A percentile compares a stretch with the other conserved stretches of the same genome.
Conservation (phyloP, 2,329 filamentous ascomycete species). For the Aspergillus bombycis region DNA sequence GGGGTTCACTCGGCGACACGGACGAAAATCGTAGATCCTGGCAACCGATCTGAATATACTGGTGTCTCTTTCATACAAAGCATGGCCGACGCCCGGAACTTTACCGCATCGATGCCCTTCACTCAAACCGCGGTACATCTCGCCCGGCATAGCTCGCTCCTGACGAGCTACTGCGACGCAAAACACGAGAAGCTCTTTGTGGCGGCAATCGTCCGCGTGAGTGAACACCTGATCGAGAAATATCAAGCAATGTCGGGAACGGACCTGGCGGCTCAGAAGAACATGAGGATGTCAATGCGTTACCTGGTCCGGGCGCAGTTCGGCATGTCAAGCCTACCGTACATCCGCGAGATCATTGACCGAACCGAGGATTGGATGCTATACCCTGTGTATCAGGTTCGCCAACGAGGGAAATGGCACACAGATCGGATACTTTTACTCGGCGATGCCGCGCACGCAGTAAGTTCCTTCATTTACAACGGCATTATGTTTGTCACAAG, state of each 20-base stretch:
- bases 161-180: conserved; percentile 40
- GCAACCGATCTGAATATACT: conserved; percentile 39
- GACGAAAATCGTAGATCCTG: conserved; percentile 39
- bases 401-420: conserved; percentile 39
- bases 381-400: conserved; percentile 45
- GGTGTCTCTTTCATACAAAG: conserved; percentile 44
- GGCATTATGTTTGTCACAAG: background rate
- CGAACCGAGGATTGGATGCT: conserved; percentile 38
- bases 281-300: conserved; percentile 36
- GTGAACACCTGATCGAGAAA: conserved; percentile 30
- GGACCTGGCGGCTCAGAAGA: conserved; percentile 30
- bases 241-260: conserved; percentile 25
- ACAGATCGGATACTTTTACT: conserved; percentile 41
- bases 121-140: conserved; percentile 37
- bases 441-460: conserved; percentile 49
- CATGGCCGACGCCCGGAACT: conserved; percentile 26
- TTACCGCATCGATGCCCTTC: conserved; percentile 23
- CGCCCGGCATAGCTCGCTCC: conserved; percentile 38
- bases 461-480: conserved; percentile 22
- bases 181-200: conserved; percentile 38
- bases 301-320: conserved; percentile 39
- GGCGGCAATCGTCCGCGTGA: conserved; percentile 39
- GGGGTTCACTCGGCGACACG: conserved; percentile 44
- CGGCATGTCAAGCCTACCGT: conserved; percentile 32
- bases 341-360: conserved; percentile 35